A percentile compares a stretch with the other conserved stretches of the same genome.
Evolutionary conservation across 2,329 filamentous ascomycete species (phyloP).

Genomic region (Catunica adiposa): DNA sequence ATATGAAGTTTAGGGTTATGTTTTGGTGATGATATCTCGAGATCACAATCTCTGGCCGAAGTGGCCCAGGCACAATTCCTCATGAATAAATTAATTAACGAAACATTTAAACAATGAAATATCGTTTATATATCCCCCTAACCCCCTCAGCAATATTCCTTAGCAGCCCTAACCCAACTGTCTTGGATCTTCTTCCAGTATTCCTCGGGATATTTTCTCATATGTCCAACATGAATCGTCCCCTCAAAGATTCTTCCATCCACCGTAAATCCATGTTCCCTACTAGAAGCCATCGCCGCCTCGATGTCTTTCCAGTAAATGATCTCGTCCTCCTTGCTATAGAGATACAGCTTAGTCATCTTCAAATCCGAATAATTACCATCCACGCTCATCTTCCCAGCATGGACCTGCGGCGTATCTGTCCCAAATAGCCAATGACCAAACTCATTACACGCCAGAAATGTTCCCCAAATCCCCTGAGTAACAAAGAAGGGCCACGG

Average conservation of each 20-base stretch:
- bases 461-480: slow-evolving; percentile 29
- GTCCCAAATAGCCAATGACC: slow-evolving; percentile 23
- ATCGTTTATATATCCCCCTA: not conserved
- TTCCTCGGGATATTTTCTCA: slow-evolving; percentile 36
- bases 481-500: slow-evolving; percentile 34
- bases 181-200: slow-evolving; percentile 34
- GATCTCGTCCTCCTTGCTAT: slow-evolving; percentile 40
- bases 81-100: not conserved
- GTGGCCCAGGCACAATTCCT: too few relatives aligned
- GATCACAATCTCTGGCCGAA: not conserved
- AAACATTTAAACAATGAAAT: not conserved
- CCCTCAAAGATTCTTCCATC: slow-evolving; percentile 37
- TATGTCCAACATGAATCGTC: slow-evolving; percentile 44
- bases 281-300: slow-evolving; percentile 32
- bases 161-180: slow-evolving; percentile 9
- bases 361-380: slow-evolving; percentile 21
- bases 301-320: slow-evolving; percentile 40
- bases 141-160: not conserved
- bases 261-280: slow-evolving; percentile 31
- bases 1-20: not conserved
- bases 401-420: slow-evolving; percentile 26
- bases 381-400: slow-evolving; percentile 19
- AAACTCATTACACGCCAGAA: slow-evolving; percentile 24
- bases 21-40: not conserved
- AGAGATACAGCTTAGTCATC: slow-evolving; percentile 37